Percentiles rank a stretch among this genome's conserved stretches.
Evolutionary conservation across 164 flowering plant genomes (phyloP).

Genomic region (Litsea cubeba): DNA sequence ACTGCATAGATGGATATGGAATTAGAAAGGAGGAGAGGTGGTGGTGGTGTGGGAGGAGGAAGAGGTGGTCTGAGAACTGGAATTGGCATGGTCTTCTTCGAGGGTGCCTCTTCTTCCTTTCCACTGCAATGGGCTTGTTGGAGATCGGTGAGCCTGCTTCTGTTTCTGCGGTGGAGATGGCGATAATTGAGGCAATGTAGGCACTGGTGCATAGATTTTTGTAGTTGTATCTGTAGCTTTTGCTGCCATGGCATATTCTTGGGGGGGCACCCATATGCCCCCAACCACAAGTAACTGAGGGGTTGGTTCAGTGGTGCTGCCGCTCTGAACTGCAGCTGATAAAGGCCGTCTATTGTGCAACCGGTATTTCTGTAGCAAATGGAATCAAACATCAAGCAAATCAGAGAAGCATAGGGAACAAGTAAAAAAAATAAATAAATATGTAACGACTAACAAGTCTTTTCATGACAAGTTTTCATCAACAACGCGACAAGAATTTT

Average conservation of each 20-base stretch:
- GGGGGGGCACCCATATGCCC: conserved; percentile 74
- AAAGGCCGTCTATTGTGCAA: conserved; percentile 63
- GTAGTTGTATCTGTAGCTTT: conserved; percentile 17
- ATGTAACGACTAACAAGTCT: no score
- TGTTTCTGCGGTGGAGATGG: conserved; percentile 1
- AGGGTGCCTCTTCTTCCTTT: conserved; percentile 18
- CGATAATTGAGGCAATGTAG: conserved; percentile 12
- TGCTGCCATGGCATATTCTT: conserved; percentile 37
- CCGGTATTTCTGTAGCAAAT: conserved; percentile 55
- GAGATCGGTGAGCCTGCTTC: conserved; percentile 19
- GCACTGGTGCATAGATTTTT: conserved; percentile 48
- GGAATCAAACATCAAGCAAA: background rate
- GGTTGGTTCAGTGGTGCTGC: conserved; percentile 30
- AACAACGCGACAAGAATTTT: background rate
- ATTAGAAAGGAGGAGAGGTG: conserved; percentile 5
- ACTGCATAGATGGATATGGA: background rate
- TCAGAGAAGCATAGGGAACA: background rate
- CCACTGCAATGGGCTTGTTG: background rate
- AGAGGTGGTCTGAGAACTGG: conserved; percentile 46
- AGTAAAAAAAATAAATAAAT: background rate
- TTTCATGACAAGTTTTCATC: no score
- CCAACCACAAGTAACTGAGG: conserved; percentile 73
- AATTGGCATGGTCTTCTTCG: conserved; percentile 11
- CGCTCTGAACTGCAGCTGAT: conserved; percentile 16
- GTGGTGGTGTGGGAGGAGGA: conserved; percentile 31